A percentile compares a stretch with the other conserved stretches of the same genome.
These are phyloP conservation scores for Hypericum androsaemum DNA, from an alignment of 345 rosid genomes.

Conservation along the genomic window DNA sequence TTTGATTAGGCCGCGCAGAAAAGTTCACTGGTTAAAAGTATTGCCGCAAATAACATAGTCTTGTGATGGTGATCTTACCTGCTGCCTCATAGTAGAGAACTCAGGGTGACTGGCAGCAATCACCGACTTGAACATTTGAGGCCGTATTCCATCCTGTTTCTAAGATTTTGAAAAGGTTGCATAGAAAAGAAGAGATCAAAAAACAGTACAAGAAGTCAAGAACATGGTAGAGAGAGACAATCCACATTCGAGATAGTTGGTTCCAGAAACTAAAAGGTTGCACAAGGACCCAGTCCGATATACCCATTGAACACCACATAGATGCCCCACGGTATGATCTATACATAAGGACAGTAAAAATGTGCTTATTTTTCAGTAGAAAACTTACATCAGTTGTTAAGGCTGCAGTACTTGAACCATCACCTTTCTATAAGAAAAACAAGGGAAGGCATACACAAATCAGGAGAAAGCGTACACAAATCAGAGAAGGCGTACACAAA, in stretches of 20 bases:
- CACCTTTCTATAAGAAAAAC: slow-evolving; percentile 37
- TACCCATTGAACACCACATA: no score
- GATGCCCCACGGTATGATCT: no score
- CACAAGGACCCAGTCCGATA: no score
- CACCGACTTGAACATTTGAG: slow-evolving; percentile 92
- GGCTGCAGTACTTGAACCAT: slow-evolving; percentile 23
- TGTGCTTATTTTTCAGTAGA: not conserved
- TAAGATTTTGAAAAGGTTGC: slow-evolving; percentile 18
- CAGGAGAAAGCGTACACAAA: slow-evolving; percentile 1
- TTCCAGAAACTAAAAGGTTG: no score
- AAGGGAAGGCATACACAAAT: not conserved
- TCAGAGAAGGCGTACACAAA: not conserved
- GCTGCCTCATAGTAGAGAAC: slow-evolving; percentile 94
- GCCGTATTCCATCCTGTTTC: slow-evolving; percentile 93
- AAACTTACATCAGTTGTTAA: slow-evolving; percentile 35
- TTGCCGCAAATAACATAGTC: not conserved
- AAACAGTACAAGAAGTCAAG: not conserved
- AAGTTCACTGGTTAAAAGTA: no score
- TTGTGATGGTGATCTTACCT: slow-evolving; percentile 33
- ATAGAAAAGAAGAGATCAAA: not conserved
- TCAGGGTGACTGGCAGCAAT: slow-evolving; percentile 95
- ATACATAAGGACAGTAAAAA: no score
- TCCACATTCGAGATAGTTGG: not conserved
- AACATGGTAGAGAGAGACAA: not conserved
- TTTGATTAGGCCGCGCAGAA: no score